Base-by-base conservation (phyloP, 805 yeast species). In the Candida sithepensis region DNA sequence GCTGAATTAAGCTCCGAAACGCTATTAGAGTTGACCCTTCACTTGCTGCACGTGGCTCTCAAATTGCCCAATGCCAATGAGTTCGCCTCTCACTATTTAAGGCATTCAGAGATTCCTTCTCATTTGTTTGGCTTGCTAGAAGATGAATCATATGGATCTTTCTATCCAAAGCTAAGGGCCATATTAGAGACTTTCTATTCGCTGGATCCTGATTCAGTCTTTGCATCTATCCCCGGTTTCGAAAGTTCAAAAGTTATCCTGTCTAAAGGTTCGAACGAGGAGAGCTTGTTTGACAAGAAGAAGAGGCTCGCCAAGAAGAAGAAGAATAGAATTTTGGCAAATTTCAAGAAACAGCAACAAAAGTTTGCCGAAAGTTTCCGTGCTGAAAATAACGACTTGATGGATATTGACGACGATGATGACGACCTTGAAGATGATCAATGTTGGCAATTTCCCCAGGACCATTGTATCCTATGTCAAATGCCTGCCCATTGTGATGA, bases 381-480 rank as follows among this genome's bases (percentile, higher is more conserved):
- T 23, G 30, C 24, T 50, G 57, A 50, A 26, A 48, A 45, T 19
- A 39, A 47, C 40, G 59, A 69, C 33, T 47, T 55, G 39, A 66
- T 68, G 50, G 83, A 75, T 46, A 65, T 64, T 9, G 81, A 72
- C 36, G 71, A 71, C 63, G 77, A 69, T 22, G 66, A 60, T 21
- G 70, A 63, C n/a, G 68, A 61, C 19, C 59, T 53, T 19, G 67
- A 60, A 9, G 65, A 55, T 16, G 70, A 63, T 21, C 68, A 58
- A n/a, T 70, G 74, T 1, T 85, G 91, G 92, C 70, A 68, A 32
- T 88, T 78, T 56, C 94, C 95, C 0, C 81, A 79, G 26, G 81
- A 81, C 26, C 85, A 81, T 52, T 89, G 96, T 62, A 82, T 89
- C 34, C 68, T 89, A 14, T 89, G 96, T 63, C 90, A 88, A 55